Base-by-base conservation (phyloP, 805 yeast genomes). In the Monosporozyma unispora region DNA sequence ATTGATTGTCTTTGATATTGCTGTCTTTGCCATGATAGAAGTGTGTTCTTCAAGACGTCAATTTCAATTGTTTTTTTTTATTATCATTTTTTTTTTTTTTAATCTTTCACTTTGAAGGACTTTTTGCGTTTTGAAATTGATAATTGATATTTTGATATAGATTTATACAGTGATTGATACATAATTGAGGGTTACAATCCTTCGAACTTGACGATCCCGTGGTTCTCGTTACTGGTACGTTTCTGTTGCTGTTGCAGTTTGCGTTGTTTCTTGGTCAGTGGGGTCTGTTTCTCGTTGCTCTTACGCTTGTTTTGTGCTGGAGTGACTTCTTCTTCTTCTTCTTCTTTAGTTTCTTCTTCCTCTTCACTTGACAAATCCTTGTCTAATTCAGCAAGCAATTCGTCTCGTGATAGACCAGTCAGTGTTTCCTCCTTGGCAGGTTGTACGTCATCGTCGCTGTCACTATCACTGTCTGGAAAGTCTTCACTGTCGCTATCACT, bases 201-300 rank as follows among this genome's bases (percentile, higher is more conserved):
- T 8, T 81, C 88, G 58, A 84, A 84, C 55, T 69, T 78, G 40
- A 75, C 70, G 47, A 83, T 82, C 0, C 87, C 87, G 54, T 81
- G 86, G 35, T 58, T 57, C 50, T 68, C 66, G 54, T 71, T 71
- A 48, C 68, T 54, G 50, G 58, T 58, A 53, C 62, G 64, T 54
- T 61, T 66, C 12, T 57, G 38, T 49, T 57, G 55, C 44, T 21
- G 27, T 61, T 64, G 47, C 22, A 39, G 4, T 22, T 39, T 39
- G n/a, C 42, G 42, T 39, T 39, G 42, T 39, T 39, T 39, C 42
- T 39, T 39, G 16, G 25, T 39, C 9, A 39, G 14, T 39, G 25
- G 42, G 16, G 50, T 49, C 27, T 57, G 54, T 38, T 53, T 54
- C 10, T 49, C 49, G 54, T 16, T 41, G 49, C 33, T 48, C 44